Conservation (phyloP, 768 basidiomycete species). For the Amanita jacksonii region DNA sequence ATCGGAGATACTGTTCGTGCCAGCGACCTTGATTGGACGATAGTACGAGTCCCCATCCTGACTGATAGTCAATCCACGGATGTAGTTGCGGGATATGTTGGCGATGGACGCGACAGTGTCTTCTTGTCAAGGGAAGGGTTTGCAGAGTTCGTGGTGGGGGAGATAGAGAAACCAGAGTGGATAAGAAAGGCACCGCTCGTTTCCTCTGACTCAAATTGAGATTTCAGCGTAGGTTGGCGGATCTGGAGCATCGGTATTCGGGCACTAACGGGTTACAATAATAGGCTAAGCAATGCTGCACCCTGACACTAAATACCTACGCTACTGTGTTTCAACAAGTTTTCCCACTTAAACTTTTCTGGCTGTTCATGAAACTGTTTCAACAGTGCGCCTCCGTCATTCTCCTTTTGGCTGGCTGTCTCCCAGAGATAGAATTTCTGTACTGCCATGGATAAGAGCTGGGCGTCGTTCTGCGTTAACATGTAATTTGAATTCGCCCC, state of each 20-base stretch:
- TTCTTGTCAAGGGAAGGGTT: slow-evolving; percentile 49
- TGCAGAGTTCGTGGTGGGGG: slow-evolving; percentile 48
- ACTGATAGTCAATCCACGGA: slow-evolving; percentile 36
- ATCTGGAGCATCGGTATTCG: no score
- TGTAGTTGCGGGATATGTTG: slow-evolving; percentile 54
- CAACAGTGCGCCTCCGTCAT: slow-evolving; percentile 43
- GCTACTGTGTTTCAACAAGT: slow-evolving; percentile 50
- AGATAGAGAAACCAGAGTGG: slow-evolving; percentile 54
- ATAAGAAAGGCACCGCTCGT: slow-evolving; percentile 39
- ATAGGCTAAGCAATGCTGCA: no score
- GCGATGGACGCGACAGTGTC: slow-evolving; percentile 45
- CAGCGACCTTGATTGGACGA: slow-evolving; percentile 54
- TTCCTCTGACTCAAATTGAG: slow-evolving; percentile 11
- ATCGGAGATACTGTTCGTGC: slow-evolving; percentile 47
- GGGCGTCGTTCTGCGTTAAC: slow-evolving; percentile 75
- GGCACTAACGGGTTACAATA: no score
- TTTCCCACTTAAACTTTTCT: slow-evolving; percentile 73
- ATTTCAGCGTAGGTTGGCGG: no score
- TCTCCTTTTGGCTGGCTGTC: slow-evolving; percentile 19
- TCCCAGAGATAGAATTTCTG: slow-evolving; percentile 83
- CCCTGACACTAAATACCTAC: slow-evolving; percentile 10
- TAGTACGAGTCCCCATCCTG: slow-evolving; percentile 58
- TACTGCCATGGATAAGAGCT: slow-evolving; percentile 66
- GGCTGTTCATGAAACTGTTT: slow-evolving; percentile 72
- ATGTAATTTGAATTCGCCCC: slow-evolving; percentile 38